These are phyloP conservation scores for Ballota nigra DNA, from an alignment of 257 asterid species.

Conservation along the genomic window DNA sequence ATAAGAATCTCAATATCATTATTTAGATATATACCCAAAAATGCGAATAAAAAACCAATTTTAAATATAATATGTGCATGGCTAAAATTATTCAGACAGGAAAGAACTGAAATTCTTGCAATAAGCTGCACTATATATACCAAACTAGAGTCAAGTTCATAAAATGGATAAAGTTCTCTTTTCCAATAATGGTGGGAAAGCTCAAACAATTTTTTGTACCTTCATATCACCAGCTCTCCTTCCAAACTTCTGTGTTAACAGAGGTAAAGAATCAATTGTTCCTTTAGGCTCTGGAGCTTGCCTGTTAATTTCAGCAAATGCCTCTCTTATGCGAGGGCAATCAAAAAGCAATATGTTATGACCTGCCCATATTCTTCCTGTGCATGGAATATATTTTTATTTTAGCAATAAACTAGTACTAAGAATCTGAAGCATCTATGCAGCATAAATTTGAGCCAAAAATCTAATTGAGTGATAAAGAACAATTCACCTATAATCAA, in stretches of 20 bases:
- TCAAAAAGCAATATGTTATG: constrained; percentile 87
- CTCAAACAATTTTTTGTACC: constrained; percentile 35
- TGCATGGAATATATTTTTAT: background rate
- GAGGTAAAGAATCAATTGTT: constrained; percentile 68
- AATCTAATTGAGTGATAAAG: background rate
- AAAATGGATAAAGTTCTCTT: background rate
- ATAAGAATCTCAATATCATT: constrained; percentile 23
- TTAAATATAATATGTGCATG: background rate
- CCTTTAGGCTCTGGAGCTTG: constrained; percentile 94
- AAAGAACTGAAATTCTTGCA: background rate
- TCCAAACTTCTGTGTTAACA: constrained; percentile 75
- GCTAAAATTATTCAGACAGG: background rate
- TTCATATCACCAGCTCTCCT: constrained; percentile 98
- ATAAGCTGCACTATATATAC: background rate
- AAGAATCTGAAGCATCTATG: background rate
- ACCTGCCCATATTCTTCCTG: constrained; percentile 97
- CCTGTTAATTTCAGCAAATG: constrained; percentile 71
- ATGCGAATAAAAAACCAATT: background rate
- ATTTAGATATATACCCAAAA: background rate
- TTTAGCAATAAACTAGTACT: background rate
- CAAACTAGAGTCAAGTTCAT: background rate
- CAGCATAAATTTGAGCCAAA: background rate
- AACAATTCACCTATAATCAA: background rate
- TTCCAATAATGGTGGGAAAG: background rate
- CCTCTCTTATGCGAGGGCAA: constrained; percentile 76